Evolutionary conservation across 495 filamentous ascomycete species (phyloP), one percentile per base, ranked within the genome.

Genomic region (Tricharina praecox): DNA sequence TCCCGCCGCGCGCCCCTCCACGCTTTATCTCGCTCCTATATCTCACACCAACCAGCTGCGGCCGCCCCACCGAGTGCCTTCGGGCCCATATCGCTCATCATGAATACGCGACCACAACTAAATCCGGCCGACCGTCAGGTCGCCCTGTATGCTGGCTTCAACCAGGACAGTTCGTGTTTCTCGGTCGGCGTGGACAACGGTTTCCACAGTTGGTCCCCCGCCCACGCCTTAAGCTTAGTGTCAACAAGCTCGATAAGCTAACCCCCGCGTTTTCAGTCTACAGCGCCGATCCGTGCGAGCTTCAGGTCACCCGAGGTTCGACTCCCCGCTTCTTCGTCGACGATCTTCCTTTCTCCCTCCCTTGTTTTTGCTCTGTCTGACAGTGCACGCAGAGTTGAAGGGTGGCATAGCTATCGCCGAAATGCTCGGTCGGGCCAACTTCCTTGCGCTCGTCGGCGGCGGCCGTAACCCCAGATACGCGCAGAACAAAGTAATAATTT

Each of bases 31-130:
- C n/a, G n/a, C n/a, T n/a, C n/a, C n/a, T n/a, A n/a, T n/a, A n/a
- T n/a, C n/a, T n/a, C n/a, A n/a, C n/a, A n/a, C n/a, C n/a, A n/a
- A n/a, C n/a, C n/a, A n/a, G n/a, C n/a, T n/a, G n/a, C n/a, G n/a
- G n/a, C n/a, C n/a, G n/a, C n/a, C n/a, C n/a, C n/a, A n/a, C n/a
- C n/a, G n/a, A n/a, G n/a, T n/a, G 28, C 28, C 19, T 16, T 39
- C 36, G 5, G 36, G 36, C 8, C 36, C 36, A 5, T n/a, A 7
- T 8, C 36, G 8, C 5, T 34, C 63, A 70, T 55, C 41, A 97
- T 97, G 90, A 92, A 97, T 61, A 93, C 86, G 47, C 71, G 90
- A 53, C 81, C 79, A 35, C 73, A 79, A 51, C 85, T 97, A 54
- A 84, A 93, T 61, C 75, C 74, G 37, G 77, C 82, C 30, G 70